Conservation (phyloP, 2,329 filamentous ascomycete species). For the Aspergillus pseudoviridinutans region DNA sequence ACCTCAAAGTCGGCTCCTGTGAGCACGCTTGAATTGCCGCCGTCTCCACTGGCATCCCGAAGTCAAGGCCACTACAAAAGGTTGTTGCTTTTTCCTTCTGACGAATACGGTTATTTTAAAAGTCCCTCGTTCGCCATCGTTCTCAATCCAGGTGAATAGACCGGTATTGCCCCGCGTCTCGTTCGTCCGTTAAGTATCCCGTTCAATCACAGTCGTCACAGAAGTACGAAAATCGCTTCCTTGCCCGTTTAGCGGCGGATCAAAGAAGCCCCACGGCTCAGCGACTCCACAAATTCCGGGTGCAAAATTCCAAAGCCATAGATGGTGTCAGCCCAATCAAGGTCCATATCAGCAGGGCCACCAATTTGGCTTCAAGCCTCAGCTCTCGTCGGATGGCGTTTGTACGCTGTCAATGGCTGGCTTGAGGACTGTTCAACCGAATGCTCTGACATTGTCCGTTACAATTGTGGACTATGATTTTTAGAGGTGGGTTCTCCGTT, state of each 20-base stretch:
- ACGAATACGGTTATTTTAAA: slow-evolving; percentile 12
- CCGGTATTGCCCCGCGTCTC: slow-evolving; percentile 13
- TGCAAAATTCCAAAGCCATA: neutral
- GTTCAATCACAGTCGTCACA: slow-evolving; percentile 13
- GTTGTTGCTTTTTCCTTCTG: slow-evolving; percentile 9
- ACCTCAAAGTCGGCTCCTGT: neutral
- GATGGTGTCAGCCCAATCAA: slow-evolving; percentile 1
- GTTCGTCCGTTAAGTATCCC: slow-evolving; percentile 8
- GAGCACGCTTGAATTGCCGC: slow-evolving; percentile 16
- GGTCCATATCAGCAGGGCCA: neutral
- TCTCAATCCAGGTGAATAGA: slow-evolving; percentile 13
- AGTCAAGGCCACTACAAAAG: slow-evolving; percentile 5
- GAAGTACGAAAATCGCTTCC: slow-evolving; percentile 6
- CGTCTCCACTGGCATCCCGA: slow-evolving; percentile 12
- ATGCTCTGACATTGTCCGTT: slow-evolving; percentile 8
- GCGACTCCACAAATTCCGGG: slow-evolving; percentile 12
- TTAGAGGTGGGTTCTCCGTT: neutral
- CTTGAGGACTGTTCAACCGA: neutral
- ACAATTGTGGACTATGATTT: neutral
- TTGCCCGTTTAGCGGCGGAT: slow-evolving; percentile 22
- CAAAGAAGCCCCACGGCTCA: slow-evolving; percentile 21
- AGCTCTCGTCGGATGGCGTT: slow-evolving; percentile 8
- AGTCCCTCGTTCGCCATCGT: slow-evolving; percentile 4
- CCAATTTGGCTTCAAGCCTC: slow-evolving; percentile 13
- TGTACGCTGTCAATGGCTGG: slow-evolving; percentile 10